Evolutionary conservation across 805 yeast species (phyloP).

Genomic region (Candida glaebosa): DNA sequence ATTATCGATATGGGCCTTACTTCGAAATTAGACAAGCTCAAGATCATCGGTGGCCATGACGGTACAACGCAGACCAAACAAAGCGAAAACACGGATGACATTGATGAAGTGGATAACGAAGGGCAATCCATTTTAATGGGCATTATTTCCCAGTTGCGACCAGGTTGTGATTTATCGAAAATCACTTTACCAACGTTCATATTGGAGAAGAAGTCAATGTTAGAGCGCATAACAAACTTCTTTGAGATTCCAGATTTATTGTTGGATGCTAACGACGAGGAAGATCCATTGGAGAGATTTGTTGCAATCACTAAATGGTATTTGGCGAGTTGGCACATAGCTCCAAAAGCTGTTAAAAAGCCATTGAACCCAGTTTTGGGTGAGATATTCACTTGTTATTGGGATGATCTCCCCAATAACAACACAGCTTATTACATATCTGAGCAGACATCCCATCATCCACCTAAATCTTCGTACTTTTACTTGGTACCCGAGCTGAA

Average conservation of each 20-base stretch:
- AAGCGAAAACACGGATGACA: slow-evolving; percentile 51
- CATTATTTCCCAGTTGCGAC: slow-evolving; percentile 86
- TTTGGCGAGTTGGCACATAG: slow-evolving; percentile 94
- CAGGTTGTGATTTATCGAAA: slow-evolving; percentile 85
- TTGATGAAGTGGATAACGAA: slow-evolving; percentile 89
- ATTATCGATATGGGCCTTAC: slow-evolving; percentile 22
- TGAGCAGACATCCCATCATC: slow-evolving; percentile 97
- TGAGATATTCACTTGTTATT: slow-evolving; percentile 84
- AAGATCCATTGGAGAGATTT: slow-evolving; percentile 67
- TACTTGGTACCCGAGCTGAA: slow-evolving; percentile 77
- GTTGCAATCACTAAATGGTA: slow-evolving; percentile 81
- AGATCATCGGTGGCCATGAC: slow-evolving; percentile 13
- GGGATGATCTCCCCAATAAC: slow-evolving; percentile 77
- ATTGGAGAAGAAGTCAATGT: slow-evolving; percentile 91
- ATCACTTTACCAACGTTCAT: slow-evolving; percentile 95
- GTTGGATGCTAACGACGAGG: slow-evolving; percentile 58
- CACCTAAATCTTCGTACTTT: slow-evolving; percentile 95
- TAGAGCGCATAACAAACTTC: slow-evolving; percentile 90
- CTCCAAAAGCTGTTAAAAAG: slow-evolving; percentile 97
- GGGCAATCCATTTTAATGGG: slow-evolving; percentile 84
- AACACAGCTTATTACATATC: slow-evolving; percentile 76
- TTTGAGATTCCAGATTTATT: slow-evolving; percentile 76
- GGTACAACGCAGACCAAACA: slow-evolving; percentile 4
- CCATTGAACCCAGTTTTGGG: slow-evolving; percentile 95
- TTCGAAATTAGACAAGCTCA: slow-evolving; percentile 25